A percentile compares a stretch with the other conserved stretches of the same genome.
These are phyloP conservation scores for Cutaneotrichosporon mucoides DNA, from an alignment of 1,284 basidiomycete genomes.

Conservation along the genomic window DNA sequence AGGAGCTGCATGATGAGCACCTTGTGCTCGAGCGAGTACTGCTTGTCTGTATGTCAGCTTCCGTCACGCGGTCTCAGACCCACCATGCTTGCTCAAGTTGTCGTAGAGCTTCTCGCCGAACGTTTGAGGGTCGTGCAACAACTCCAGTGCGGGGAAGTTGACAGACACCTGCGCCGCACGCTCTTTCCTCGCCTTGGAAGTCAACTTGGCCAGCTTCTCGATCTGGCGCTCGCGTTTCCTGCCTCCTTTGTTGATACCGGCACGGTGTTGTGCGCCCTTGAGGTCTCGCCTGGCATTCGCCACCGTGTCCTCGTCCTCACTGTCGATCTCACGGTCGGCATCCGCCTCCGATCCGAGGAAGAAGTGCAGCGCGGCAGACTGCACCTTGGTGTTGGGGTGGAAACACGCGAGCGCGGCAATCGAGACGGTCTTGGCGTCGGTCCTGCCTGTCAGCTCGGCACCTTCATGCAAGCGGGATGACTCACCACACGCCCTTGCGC, in stretches of 20 bases:
- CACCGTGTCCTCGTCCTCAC: conserved; percentile 62
- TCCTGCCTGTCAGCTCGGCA: conserved; percentile 53
- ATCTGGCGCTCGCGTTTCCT: conserved; percentile 70
- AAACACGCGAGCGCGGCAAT: conserved; percentile 90
- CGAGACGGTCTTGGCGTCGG: conserved; percentile 87
- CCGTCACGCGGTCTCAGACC: conserved; percentile 3
- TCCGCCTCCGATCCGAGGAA: conserved; percentile 82
- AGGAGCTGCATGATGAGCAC: conserved; percentile 96
- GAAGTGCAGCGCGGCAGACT: conserved; percentile 94
- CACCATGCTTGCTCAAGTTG: conserved; percentile 64
- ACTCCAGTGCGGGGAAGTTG: conserved; percentile 91
- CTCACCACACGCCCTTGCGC: conserved; percentile 87
- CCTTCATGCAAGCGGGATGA: conserved; percentile 10
- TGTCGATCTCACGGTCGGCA: conserved; percentile 65
- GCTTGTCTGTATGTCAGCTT: conserved; percentile 60
- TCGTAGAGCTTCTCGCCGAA: conserved; percentile 95
- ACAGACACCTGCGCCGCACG: conserved; percentile 53
- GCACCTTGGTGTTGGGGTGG: conserved; percentile 91
- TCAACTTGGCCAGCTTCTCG: conserved; percentile 52
- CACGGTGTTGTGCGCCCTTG: conserved; percentile 70
- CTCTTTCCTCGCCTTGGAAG: conserved; percentile 63
- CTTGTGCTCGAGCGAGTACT: conserved; percentile 92
- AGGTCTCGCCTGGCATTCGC: conserved; percentile 58
- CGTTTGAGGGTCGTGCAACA: conserved; percentile 92
- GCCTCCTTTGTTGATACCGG: conserved; percentile 86